A percentile compares a stretch with the other conserved stretches of the same genome.
These are phyloP conservation scores for Tranzscheliella williamsii DNA, from an alignment of 1,284 basidiomycete genomes.

Conservation along the genomic window DNA sequence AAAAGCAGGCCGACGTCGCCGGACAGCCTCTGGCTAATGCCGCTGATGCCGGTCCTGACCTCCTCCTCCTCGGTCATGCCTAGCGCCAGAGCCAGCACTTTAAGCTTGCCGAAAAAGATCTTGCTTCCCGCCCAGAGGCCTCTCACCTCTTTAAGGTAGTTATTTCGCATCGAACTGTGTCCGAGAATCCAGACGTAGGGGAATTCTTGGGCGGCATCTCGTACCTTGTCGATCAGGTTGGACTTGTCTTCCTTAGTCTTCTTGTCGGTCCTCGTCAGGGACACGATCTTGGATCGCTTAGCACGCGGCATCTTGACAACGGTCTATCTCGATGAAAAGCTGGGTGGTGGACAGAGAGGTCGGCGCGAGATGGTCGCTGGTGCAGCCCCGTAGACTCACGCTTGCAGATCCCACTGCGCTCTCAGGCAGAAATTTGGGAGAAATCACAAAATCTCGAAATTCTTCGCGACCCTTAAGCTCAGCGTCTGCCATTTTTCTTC, in stretches of 20 bases:
- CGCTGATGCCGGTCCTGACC: constrained; percentile 76
- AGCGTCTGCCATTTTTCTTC: no score
- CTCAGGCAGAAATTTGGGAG: neutral
- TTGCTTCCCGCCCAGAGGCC: constrained; percentile 80
- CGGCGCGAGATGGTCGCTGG: no score
- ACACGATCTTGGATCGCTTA: constrained; percentile 63
- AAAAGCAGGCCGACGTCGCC: constrained; percentile 92
- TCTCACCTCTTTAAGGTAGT: constrained; percentile 89
- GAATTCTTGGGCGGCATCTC: constrained; percentile 69
- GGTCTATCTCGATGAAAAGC: no score
- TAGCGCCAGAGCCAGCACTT: constrained; percentile 95
- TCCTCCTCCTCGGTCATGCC: constrained; percentile 85
- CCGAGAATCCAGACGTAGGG: constrained; percentile 93
- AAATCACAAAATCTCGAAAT: neutral
- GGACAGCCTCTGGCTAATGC: constrained; percentile 84
- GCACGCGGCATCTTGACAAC: constrained; percentile 57
- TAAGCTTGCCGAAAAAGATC: constrained; percentile 88
- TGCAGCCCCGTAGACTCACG: no score
- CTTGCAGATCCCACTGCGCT: no score
- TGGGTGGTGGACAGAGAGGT: neutral
- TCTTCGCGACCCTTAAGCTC: neutral
- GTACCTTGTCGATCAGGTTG: constrained; percentile 77
- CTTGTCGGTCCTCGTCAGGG: constrained; percentile 66
- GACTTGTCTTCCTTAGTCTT: constrained; percentile 73
- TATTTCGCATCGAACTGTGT: constrained; percentile 91